Evolutionary conservation across 495 filamentous ascomycete genomes (phyloP).

Genomic region (Tirmania nivea): DNA sequence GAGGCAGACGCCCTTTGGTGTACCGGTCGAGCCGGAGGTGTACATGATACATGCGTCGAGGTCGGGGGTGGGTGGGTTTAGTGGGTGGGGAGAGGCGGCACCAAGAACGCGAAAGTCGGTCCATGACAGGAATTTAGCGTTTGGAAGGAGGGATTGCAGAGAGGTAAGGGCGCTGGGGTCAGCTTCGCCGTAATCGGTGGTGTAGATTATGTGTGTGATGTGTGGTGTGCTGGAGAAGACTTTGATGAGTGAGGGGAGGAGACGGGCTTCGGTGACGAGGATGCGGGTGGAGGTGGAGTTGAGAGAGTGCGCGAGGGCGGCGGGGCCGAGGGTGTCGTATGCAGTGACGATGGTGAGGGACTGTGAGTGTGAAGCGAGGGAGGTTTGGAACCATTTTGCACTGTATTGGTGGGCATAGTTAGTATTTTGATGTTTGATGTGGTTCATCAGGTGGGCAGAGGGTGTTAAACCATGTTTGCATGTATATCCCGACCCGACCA

Average conservation of each 20-base stretch:
- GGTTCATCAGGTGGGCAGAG: background rate
- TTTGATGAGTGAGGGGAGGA: background rate
- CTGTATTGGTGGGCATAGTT: background rate
- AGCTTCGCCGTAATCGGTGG: background rate
- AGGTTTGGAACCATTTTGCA: background rate
- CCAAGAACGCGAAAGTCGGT: background rate
- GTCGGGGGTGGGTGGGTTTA: slow-evolving; percentile 13
- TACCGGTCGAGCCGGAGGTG: slow-evolving; percentile 43
- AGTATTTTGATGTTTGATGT: background rate
- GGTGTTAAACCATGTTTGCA: background rate
- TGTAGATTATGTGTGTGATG: background rate
- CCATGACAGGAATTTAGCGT: background rate
- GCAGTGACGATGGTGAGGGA: background rate
- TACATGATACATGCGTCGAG: slow-evolving; percentile 35
- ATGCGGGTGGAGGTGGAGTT: background rate
- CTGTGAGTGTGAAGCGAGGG: background rate
- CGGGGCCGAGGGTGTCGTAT: background rate
- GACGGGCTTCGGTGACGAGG: background rate
- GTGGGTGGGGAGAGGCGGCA: background rate
- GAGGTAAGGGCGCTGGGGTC: background rate
- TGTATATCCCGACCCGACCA: background rate
- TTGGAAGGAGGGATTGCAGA: background rate
- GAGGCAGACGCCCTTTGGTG: slow-evolving; percentile 48
- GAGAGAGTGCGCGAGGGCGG: background rate
- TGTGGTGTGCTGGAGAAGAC: background rate